These are phyloP conservation scores for Clitoria ternatea DNA, from an alignment of 306 rosid genomes.

Conservation along the genomic window DNA sequence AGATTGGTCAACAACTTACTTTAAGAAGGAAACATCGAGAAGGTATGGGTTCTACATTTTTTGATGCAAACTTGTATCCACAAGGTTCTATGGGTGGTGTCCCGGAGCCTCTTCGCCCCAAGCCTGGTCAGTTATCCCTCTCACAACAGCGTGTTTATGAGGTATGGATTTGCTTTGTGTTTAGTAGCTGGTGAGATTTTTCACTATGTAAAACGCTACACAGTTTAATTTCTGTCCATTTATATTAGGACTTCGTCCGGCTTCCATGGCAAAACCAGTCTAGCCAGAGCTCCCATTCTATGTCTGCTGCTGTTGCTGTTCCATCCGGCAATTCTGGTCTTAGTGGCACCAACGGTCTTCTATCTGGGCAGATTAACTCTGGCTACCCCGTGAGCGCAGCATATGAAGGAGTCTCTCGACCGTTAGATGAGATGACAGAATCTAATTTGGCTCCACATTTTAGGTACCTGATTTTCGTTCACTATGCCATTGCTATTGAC, in stretches of 20 bases:
- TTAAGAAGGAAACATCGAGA: slow-evolving; percentile 90
- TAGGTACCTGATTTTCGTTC: slow-evolving; percentile 41
- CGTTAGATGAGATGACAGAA: slow-evolving; percentile 63
- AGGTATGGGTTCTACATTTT: slow-evolving; percentile 72
- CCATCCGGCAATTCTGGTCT: slow-evolving; percentile 53
- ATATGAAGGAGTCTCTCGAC: slow-evolving; percentile 74
- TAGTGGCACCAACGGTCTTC: slow-evolving; percentile 53
- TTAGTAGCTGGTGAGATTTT: background rate
- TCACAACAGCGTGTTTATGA: slow-evolving; percentile 96
- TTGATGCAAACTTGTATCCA: slow-evolving; percentile 67
- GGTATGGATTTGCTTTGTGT: slow-evolving; percentile 39
- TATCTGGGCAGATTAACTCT: slow-evolving; percentile 55
- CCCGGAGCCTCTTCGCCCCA: slow-evolving; percentile 95
- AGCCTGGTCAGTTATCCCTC: slow-evolving; percentile 86
- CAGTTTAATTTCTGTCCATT: slow-evolving; percentile 18
- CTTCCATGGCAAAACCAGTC: slow-evolving; percentile 98
- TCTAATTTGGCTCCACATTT: slow-evolving; percentile 56
- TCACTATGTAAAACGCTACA: slow-evolving; percentile 2
- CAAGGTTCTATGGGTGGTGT: slow-evolving; percentile 91
- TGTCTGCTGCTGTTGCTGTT: slow-evolving; percentile 56
- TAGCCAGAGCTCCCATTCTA: slow-evolving; percentile 60
- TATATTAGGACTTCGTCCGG: slow-evolving; percentile 81
- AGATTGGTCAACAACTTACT: slow-evolving; percentile 79
- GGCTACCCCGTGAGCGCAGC: slow-evolving; percentile 60
- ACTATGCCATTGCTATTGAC: background rate